These are phyloP conservation scores for Blastocystis hominis DNA, from an alignment of 352 stramenopile species.

Conservation along the genomic window DNA sequence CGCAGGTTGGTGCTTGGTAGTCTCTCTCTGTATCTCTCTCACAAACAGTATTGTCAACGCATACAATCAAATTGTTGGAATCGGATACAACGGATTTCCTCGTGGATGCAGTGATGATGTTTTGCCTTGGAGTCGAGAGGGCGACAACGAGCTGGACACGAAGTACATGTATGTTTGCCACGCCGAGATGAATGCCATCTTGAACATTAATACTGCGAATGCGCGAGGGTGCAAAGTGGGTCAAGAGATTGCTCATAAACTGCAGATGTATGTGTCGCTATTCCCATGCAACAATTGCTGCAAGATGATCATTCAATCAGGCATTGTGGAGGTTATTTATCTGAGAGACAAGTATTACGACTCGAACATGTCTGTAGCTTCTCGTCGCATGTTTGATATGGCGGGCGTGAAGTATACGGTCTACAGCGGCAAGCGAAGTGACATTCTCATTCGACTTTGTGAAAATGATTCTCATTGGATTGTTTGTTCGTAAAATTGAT, in stretches of 20 bases:
- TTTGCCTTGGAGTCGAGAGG: slow-evolving; percentile 81
- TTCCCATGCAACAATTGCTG: slow-evolving; percentile 97
- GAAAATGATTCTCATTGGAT: background rate
- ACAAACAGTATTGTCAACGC: slow-evolving; percentile 79
- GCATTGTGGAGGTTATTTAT: slow-evolving; percentile 88
- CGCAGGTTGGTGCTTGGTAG: slow-evolving; percentile 85
- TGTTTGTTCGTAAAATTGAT: slow-evolving; percentile 3
- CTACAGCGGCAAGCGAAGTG: slow-evolving; percentile 26
- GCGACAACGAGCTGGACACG: slow-evolving; percentile 75
- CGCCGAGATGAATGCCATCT: slow-evolving; percentile 95
- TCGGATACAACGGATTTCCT: slow-evolving; percentile 97
- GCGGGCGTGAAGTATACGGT: slow-evolving; percentile 64
- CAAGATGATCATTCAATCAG: slow-evolving; percentile 96
- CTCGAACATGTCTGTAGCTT: slow-evolving; percentile 76
- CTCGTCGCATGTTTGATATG: slow-evolving; percentile 75
- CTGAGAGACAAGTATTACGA: slow-evolving; percentile 85
- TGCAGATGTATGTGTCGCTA: slow-evolving; percentile 87
- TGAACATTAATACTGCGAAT: slow-evolving; percentile 91
- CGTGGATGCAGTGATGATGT: slow-evolving; percentile 83
- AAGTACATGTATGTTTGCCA: slow-evolving; percentile 95
- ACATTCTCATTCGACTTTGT: slow-evolving; percentile 38
- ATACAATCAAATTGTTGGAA: slow-evolving; percentile 88
- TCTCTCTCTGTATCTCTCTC: background rate
- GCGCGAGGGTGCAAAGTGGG: slow-evolving; percentile 77
- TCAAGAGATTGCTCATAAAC: background rate